These are phyloP conservation scores for Chloranthus sessilifolius DNA, from an alignment of 164 flowering plant genomes.

Conservation along the genomic window DNA sequence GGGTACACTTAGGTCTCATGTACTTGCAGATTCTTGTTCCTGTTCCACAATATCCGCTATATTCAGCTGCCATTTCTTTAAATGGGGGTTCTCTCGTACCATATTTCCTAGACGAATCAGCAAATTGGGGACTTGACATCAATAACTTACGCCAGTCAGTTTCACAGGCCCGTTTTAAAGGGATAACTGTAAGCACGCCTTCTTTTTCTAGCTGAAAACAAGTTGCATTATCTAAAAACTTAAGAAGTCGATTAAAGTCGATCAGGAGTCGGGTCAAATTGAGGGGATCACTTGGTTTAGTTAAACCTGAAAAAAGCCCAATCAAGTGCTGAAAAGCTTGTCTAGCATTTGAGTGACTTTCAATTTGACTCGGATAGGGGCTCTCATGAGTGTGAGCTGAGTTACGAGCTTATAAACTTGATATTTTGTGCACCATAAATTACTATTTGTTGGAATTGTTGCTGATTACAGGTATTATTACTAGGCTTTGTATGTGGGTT, in stretches of 20 bases:
- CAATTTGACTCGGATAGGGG: too few relatives aligned
- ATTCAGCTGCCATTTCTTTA: slow-evolving; percentile 87
- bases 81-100: slow-evolving; percentile 93
- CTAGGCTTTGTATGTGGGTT: too few relatives aligned
- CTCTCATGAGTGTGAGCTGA: too few relatives aligned
- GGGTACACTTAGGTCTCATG: too few relatives aligned
- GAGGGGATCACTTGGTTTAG: not conserved
- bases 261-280: not conserved
- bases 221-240: not conserved
- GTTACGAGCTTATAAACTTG: too few relatives aligned
- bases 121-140: slow-evolving; percentile 95
- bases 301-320: not conserved
- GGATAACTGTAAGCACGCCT: slow-evolving; percentile 67
- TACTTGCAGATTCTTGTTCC: slow-evolving; percentile 77
- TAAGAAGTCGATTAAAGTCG: not conserved
- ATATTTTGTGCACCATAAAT: too few relatives aligned
- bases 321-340: too few relatives aligned
- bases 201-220: not conserved
- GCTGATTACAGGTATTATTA: too few relatives aligned
- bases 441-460: too few relatives aligned
- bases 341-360: too few relatives aligned
- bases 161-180: slow-evolving; percentile 62
- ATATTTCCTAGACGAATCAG: slow-evolving; percentile 92
- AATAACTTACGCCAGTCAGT: slow-evolving; percentile 67
- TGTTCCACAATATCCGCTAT: slow-evolving; percentile 99